phyloP scores from a whole-genome alignment of 371 early-diverging fungal species.

The Mucor indicus region DNA sequence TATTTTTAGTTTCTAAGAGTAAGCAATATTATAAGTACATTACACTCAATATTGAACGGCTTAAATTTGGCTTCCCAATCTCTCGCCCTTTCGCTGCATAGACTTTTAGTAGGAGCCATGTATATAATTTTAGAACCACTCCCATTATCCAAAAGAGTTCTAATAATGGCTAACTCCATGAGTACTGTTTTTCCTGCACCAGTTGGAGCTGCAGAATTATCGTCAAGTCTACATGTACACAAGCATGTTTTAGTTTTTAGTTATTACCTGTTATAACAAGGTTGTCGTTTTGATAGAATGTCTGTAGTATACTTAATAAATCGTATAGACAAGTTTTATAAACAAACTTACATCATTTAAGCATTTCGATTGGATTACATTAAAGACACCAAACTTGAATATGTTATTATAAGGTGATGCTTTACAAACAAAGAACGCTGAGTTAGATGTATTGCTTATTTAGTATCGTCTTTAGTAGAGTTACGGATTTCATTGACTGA shows the following conservation, averaged over 20 bases:
- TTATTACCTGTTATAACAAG: constrained; percentile 53
- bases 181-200: constrained; percentile 85
- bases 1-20: neutral
- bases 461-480: neutral
- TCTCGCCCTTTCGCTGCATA: constrained; percentile 67
- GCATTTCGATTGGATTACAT: constrained; percentile 65
- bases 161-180: constrained; percentile 69
- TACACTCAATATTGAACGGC: constrained; percentile 58
- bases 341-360: constrained; percentile 43
- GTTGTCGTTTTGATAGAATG: constrained; percentile 44
- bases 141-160: constrained; percentile 30
- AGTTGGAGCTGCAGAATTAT: constrained; percentile 66
- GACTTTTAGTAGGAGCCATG: constrained; percentile 86
- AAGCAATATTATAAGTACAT: neutral
- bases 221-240: neutral
- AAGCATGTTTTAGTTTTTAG: neutral
- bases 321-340: neutral
- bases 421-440: constrained; percentile 1
- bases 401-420: constrained; percentile 30
- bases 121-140: constrained; percentile 63
- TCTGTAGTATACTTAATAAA: constrained; percentile 8
- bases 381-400: constrained; percentile 56
- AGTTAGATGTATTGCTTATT: neutral
- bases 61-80: constrained; percentile 69
- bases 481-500: constrained; percentile 24